phyloP scores from a whole-genome alignment of 1,284 basidiomycete species.

The Hypsizygus ulmarius region DNA sequence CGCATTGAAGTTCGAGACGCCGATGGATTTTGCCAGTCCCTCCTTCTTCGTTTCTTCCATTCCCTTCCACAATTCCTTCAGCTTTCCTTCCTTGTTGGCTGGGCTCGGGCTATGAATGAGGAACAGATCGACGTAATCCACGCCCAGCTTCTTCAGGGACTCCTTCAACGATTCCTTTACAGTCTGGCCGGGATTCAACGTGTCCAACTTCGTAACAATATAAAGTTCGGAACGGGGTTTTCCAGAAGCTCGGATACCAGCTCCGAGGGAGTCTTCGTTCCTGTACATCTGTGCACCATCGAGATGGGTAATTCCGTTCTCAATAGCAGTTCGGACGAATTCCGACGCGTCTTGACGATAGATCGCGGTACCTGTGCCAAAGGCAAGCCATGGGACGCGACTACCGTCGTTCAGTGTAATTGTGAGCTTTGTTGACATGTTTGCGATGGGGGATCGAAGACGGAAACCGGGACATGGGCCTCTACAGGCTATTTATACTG shows the following conservation, averaged over 20 bases:
- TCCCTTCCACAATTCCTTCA: constrained; percentile 64
- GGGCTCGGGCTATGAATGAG: constrained; percentile 68
- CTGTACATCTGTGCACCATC: constrained; percentile 69
- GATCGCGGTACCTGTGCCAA: constrained; percentile 67
- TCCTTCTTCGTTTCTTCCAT: constrained; percentile 69
- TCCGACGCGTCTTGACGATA: constrained; percentile 50
- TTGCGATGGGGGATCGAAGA: constrained; percentile 2
- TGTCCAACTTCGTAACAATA: constrained; percentile 63
- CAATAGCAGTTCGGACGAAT: constrained; percentile 51
- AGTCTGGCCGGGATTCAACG: constrained; percentile 39
- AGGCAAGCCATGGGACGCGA: constrained; percentile 60
- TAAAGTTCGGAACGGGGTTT: constrained; percentile 57
- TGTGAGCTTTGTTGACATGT: constrained; percentile 25
- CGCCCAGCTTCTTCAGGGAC: constrained; percentile 58
- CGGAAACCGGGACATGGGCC: neutral
- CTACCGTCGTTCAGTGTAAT: constrained; percentile 60
- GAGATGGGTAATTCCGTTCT: constrained; percentile 63
- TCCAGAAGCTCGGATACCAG: constrained; percentile 50
- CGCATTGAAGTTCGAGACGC: constrained; percentile 81
- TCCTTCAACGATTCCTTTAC: constrained; percentile 49
- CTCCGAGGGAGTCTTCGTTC: constrained; percentile 60
- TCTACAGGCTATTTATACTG: neutral
- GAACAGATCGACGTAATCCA: constrained; percentile 76
- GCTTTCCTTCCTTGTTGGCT: constrained; percentile 36
- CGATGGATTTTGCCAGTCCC: constrained; percentile 75